Conservation (phyloP, 768 basidiomycete species). For the Pleurotus sapidus region DNA sequence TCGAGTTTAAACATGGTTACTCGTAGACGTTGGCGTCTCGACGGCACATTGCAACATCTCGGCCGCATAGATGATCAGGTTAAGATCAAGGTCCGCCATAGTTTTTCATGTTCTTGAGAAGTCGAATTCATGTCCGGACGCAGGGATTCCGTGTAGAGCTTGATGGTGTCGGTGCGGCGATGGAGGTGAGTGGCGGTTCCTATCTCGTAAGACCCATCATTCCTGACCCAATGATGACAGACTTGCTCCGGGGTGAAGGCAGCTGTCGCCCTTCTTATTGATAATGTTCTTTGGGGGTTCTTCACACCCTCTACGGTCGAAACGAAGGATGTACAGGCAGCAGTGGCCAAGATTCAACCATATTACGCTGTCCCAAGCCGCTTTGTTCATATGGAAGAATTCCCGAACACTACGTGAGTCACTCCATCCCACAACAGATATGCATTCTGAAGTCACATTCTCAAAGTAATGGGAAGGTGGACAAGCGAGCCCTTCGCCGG, state of each 20-base stretch:
- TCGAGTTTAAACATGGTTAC: background rate
- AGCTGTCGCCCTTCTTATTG: slow-evolving; percentile 50
- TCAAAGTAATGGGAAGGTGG: slow-evolving; percentile 48
- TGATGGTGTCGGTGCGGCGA: slow-evolving; percentile 57
- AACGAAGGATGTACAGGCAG: slow-evolving; percentile 25
- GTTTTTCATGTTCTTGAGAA: background rate
- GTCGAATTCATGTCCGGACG: background rate
- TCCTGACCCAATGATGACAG: slow-evolving; percentile 18
- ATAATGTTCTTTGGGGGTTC: slow-evolving; percentile 47
- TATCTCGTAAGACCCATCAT: background rate
- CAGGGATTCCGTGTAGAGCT: slow-evolving; percentile 60
- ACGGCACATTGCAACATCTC: slow-evolving; percentile 54
- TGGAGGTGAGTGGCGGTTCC: slow-evolving; percentile 39
- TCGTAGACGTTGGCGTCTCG: slow-evolving; percentile 36
- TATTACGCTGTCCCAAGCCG: slow-evolving; percentile 48
- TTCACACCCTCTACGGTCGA: slow-evolving; percentile 34
- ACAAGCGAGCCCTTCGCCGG: slow-evolving; percentile 41
- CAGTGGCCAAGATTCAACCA: slow-evolving; percentile 37
- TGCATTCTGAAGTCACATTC: background rate
- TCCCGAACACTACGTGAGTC: slow-evolving; percentile 53
- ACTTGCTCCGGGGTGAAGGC: slow-evolving; percentile 37
- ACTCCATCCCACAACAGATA: background rate
- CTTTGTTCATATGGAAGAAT: slow-evolving; percentile 37
- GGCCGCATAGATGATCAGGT: slow-evolving; percentile 64
- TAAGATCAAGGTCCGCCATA: slow-evolving; percentile 41